Base-by-base conservation (phyloP, 106 monocot genomes). In the Acorus gramineus region DNA sequence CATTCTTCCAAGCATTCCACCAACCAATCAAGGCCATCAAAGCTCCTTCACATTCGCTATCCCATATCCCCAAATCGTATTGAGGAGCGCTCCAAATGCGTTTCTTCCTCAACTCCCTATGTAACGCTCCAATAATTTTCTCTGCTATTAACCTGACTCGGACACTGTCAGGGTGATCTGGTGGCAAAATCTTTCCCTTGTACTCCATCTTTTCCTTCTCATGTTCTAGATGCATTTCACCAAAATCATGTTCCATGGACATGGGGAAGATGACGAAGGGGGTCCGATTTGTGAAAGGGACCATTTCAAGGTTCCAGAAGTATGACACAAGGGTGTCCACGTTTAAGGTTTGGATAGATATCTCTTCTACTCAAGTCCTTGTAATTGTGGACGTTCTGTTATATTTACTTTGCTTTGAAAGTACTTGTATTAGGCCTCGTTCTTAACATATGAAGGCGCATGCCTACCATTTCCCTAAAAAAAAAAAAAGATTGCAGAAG, bases 191-290 rank as follows among this genome's bases (percentile, higher is more conserved):
- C 72, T 85, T 85, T 12, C 69, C 72, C 47, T 62, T 71, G 56
- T 91, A 64, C 0, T 57, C 11, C 3, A 14, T 11, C 77, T 96
- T 96, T 47, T 88, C 44, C 61, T 88, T 53, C 70, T 28, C 0
- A 28, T 28, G 28, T 28, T 81, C 63, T 75, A 96, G 91, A 65
- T 91, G 79, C 63, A 71, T 6, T 66, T 91, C 91, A 11, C 96
- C 96, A 46, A 96, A 87, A 70, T 85, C 76, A 47, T 85, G 79
- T 83, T 96, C 96, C 56, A 85, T n/a, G 55, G 59, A 10, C 8
- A 83, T 73, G 9, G 91, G 83, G 47, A 96, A 69, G 62, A 91
- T 74, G 46, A 96, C 62, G 59, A 96, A 70, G 72, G 88, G 96
- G 42, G 60, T 67, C 46, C 93, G 80, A 51, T 84, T 86, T 6